A percentile compares a stretch with the other conserved stretches of the same genome.
Evolutionary conservation across 2,329 filamentous ascomycete species (phyloP).

Genomic region (Claviceps humidiphila): DNA sequence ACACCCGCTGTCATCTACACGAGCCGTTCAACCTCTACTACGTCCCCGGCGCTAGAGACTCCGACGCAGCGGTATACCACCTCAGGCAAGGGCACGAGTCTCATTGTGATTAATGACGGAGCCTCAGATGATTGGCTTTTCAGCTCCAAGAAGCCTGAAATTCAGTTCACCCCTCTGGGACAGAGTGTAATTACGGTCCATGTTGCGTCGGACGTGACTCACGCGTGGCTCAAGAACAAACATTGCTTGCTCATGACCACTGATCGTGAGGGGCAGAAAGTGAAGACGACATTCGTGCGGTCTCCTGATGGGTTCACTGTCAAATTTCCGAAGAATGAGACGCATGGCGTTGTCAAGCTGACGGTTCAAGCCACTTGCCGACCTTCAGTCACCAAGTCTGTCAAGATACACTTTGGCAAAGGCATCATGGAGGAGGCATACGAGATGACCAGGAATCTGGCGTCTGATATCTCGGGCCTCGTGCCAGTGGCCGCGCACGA

Average conservation of each 20-base stretch:
- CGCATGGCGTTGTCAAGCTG: constrained; percentile 44
- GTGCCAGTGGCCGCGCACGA: constrained; percentile 27
- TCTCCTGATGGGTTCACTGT: constrained; percentile 39
- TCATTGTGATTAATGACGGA: constrained; percentile 18
- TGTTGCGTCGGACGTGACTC: constrained; percentile 35
- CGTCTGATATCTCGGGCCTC: constrained; percentile 27
- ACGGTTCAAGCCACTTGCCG: constrained; percentile 44
- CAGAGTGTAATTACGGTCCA: constrained; percentile 40
- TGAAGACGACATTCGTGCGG: constrained; percentile 35
- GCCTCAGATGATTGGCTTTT: constrained; percentile 22
- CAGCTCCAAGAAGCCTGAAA: constrained; percentile 17
- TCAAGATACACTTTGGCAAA: constrained; percentile 46
- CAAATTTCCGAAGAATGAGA: constrained; percentile 38
- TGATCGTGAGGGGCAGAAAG: constrained; percentile 30
- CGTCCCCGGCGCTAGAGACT: neutral
- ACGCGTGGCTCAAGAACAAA: constrained; percentile 41
- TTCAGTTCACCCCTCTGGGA: constrained; percentile 20
- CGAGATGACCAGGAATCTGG: constrained; percentile 30
- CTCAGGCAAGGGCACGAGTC: constrained; percentile 12
- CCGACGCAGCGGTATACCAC: constrained; percentile 1
- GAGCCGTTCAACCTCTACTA: constrained; percentile 5
- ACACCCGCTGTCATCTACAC: constrained; percentile 6
- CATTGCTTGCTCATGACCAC: constrained; percentile 41
- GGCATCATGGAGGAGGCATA: constrained; percentile 30
- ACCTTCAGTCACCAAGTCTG: constrained; percentile 47